phyloP scores from a whole-genome alignment of 2,329 filamentous ascomycete genomes.

The Colletotrichum sp. region DNA sequence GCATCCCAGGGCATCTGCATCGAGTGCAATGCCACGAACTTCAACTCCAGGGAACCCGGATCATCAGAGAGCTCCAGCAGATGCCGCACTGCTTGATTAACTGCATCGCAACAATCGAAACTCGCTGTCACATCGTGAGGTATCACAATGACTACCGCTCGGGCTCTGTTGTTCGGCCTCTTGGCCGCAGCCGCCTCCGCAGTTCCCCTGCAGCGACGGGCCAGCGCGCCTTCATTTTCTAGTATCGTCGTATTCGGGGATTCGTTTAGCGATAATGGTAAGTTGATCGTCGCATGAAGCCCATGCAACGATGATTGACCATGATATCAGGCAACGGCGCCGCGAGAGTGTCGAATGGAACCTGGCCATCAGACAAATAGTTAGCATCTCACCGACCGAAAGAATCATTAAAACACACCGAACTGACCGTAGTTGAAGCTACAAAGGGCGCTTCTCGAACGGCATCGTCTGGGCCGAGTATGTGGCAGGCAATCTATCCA shows the following conservation, averaged over 20 bases:
- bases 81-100: background rate
- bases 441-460: slow-evolving; percentile 12
- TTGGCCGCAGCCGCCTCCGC: background rate
- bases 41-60: background rate
- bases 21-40: background rate
- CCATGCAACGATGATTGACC: background rate
- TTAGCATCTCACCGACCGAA: background rate
- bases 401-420: fast-evolving
- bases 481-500: slow-evolving; percentile 7
- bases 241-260: slow-evolving; percentile 14
- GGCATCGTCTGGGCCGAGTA: slow-evolving; percentile 17
- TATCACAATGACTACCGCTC: background rate
- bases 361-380: slow-evolving; percentile 14
- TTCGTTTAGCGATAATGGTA: slow-evolving; percentile 13
- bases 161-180: background rate
- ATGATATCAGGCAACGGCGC: background rate
- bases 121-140: background rate
- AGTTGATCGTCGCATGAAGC: background rate
- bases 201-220: background rate
- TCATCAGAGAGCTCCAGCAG: background rate
- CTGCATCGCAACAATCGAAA: fast-evolving
- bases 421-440: background rate
- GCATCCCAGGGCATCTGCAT: background rate
- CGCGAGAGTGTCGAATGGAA: background rate
- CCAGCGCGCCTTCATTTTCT: background rate